A percentile compares a stretch with the other conserved stretches of the same genome.
Conservation (phyloP, 164 flowering plant species). For the Berberis thunbergii region DNA sequence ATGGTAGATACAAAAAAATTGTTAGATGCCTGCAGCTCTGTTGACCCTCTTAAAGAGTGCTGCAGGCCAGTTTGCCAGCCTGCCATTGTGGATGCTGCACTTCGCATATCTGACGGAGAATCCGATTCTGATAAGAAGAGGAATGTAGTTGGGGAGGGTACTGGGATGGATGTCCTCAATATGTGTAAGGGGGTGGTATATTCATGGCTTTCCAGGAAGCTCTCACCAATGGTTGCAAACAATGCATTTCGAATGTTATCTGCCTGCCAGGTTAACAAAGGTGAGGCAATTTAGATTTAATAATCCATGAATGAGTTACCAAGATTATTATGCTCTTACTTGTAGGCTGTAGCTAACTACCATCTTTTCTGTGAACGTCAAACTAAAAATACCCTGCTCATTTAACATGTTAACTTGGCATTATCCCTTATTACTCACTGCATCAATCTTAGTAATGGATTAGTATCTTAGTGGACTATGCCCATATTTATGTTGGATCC, state of each 20-base stretch:
- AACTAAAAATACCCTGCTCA: no score
- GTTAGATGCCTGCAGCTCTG: slow-evolving; percentile 66
- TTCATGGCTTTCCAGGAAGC: slow-evolving; percentile 84
- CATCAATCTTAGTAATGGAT: no score
- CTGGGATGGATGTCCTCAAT: slow-evolving; percentile 35
- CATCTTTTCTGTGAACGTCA: no score
- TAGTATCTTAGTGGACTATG: no score
- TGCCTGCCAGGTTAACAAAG: slow-evolving; percentile 94
- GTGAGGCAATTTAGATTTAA: slow-evolving; percentile 22
- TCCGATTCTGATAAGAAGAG: slow-evolving; percentile 21
- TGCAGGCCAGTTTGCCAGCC: slow-evolving; percentile 91
- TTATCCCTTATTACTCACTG: no score
- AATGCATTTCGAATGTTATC: slow-evolving; percentile 71
- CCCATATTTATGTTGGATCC: no score
- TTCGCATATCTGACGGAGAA: slow-evolving; percentile 49
- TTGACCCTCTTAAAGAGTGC: slow-evolving; percentile 92
- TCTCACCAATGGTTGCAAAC: slow-evolving; percentile 67
- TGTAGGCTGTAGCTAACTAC: no score
- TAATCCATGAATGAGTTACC: no score
- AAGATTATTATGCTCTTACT: no score
- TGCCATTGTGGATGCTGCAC: slow-evolving; percentile 79
- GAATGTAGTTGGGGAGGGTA: slow-evolving; percentile 28
- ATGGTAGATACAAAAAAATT: slow-evolving; percentile 71
- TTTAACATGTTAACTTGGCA: no score
- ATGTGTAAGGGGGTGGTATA: slow-evolving; percentile 89